Percentiles rank a stretch among this genome's conserved stretches.
Conservation (phyloP, 2,329 filamentous ascomycete genomes). For the Bipolaris gigantea region DNA sequence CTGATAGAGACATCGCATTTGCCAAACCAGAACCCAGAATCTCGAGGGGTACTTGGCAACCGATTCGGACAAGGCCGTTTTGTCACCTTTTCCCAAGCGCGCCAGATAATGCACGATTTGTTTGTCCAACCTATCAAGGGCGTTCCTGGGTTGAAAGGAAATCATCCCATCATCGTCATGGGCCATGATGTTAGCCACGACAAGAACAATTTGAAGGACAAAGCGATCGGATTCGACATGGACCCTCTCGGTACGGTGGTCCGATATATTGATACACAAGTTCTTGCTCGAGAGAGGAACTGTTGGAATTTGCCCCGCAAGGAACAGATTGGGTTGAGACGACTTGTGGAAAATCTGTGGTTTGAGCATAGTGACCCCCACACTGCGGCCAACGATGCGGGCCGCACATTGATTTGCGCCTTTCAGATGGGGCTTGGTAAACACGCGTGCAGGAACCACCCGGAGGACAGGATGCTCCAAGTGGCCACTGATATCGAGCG, state of each 20-base stretch:
- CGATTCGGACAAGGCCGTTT: slow-evolving; percentile 28
- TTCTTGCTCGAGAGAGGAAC: slow-evolving; percentile 13
- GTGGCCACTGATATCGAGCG: slow-evolving; percentile 10
- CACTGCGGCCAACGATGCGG: slow-evolving; percentile 27
- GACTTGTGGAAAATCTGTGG: slow-evolving; percentile 8
- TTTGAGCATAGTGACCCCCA: slow-evolving; percentile 26
- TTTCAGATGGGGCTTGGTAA: slow-evolving; percentile 18
- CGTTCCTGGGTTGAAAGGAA: slow-evolving; percentile 5
- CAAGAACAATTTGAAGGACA: slow-evolving; percentile 18
- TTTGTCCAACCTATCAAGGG: slow-evolving; percentile 19
- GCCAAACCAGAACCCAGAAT: background rate
- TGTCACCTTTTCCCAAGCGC: slow-evolving; percentile 14
- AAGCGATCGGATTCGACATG: slow-evolving; percentile 19
- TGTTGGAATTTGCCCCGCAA: background rate
- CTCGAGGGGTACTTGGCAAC: slow-evolving; percentile 21
- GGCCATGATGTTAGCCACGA: slow-evolving; percentile 30
- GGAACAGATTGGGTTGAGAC: slow-evolving; percentile 15
- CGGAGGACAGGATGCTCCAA: background rate
- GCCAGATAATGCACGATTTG: slow-evolving; percentile 13
- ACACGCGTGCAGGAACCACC: background rate
- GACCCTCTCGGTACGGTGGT: slow-evolving; percentile 15
- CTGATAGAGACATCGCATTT: slow-evolving; percentile 25
- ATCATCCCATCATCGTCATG: slow-evolving; percentile 26
- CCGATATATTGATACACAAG: slow-evolving; percentile 29
- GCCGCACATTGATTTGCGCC: slow-evolving; percentile 28